Evolutionary conservation across 768 basidiomycete species (phyloP).

Genomic region (Suillus subaureus): DNA sequence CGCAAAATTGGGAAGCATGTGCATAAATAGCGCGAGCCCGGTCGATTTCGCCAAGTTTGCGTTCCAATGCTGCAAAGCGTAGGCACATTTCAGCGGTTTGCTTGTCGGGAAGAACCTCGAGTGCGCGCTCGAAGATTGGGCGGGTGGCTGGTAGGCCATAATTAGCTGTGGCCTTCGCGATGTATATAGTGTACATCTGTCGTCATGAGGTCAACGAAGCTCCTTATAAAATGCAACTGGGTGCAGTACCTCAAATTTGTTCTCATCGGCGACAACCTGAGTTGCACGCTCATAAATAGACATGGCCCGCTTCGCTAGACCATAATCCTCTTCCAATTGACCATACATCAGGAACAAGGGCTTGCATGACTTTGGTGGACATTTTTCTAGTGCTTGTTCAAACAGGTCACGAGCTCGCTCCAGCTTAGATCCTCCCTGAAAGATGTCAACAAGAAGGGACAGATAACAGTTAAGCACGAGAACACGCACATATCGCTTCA

Average conservation of each 20-base stretch:
- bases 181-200: conserved; percentile 96
- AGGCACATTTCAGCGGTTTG: conserved; percentile 98
- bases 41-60: conserved; percentile 99
- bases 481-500: conserved; percentile 86
- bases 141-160: conserved; percentile 96
- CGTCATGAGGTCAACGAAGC: conserved; percentile 10
- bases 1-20: conserved; percentile 98
- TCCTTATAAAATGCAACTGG: neutral
- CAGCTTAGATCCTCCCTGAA: conserved; percentile 86
- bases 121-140: conserved; percentile 92
- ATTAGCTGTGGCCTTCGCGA: conserved; percentile 94
- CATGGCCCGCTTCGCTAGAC: conserved; percentile 96
- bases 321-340: conserved; percentile 93
- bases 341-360: conserved; percentile 95
- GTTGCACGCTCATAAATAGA: conserved; percentile 93
- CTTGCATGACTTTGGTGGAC: conserved; percentile 93
- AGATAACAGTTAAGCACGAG: conserved; percentile 7
- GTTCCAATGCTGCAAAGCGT: conserved; percentile 92
- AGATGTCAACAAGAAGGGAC: conserved; percentile 8
- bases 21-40: conserved; percentile 95
- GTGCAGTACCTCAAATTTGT: conserved; percentile 86
- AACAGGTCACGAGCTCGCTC: conserved; percentile 97
- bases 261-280: conserved; percentile 80
- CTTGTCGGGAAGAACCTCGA: conserved; percentile 89
- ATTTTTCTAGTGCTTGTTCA: conserved; percentile 96